Conservation (phyloP, 2,329 filamentous ascomycete genomes). For the Plenodomus biglobosus region DNA sequence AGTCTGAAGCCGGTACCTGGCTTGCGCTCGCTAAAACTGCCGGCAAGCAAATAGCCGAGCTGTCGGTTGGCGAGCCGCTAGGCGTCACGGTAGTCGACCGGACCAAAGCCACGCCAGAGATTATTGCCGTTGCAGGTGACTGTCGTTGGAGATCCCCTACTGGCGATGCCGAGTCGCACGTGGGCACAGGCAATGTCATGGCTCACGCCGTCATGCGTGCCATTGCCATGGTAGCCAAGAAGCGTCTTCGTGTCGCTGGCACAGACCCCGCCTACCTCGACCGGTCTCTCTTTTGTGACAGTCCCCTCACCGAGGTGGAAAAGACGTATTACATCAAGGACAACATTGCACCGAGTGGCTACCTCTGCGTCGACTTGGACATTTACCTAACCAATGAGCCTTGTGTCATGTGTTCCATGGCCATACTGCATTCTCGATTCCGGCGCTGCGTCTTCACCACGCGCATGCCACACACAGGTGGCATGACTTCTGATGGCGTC, state of each 20-base stretch:
- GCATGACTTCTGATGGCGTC: slow-evolving; percentile 70
- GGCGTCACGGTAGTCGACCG: slow-evolving; percentile 75
- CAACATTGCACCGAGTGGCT: slow-evolving; percentile 74
- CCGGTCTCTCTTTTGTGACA: slow-evolving; percentile 63
- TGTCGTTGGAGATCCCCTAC: slow-evolving; percentile 63
- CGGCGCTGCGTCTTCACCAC: slow-evolving; percentile 78
- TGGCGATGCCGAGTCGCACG: slow-evolving; percentile 23
- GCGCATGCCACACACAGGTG: slow-evolving; percentile 78
- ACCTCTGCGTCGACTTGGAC: slow-evolving; percentile 91
- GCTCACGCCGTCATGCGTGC: slow-evolving; percentile 76
- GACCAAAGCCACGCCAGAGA: slow-evolving; percentile 48
- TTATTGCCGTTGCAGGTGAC: slow-evolving; percentile 76
- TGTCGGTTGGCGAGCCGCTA: slow-evolving; percentile 66
- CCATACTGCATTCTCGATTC: slow-evolving; percentile 90
- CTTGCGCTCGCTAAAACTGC: slow-evolving; percentile 67
- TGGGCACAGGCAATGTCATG: slow-evolving; percentile 68
- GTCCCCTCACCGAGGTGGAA: slow-evolving; percentile 69
- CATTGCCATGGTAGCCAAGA: slow-evolving; percentile 76
- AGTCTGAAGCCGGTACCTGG: slow-evolving; percentile 64
- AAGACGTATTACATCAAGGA: slow-evolving; percentile 59
- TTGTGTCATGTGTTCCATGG: slow-evolving; percentile 97
- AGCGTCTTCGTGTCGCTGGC: slow-evolving; percentile 48
- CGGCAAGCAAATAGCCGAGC: slow-evolving; percentile 60
- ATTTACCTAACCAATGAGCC: slow-evolving; percentile 95
- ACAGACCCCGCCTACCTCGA: slow-evolving; percentile 29